phyloP scores from a whole-genome alignment of 768 basidiomycete species.

The Serendipita sp. region DNA sequence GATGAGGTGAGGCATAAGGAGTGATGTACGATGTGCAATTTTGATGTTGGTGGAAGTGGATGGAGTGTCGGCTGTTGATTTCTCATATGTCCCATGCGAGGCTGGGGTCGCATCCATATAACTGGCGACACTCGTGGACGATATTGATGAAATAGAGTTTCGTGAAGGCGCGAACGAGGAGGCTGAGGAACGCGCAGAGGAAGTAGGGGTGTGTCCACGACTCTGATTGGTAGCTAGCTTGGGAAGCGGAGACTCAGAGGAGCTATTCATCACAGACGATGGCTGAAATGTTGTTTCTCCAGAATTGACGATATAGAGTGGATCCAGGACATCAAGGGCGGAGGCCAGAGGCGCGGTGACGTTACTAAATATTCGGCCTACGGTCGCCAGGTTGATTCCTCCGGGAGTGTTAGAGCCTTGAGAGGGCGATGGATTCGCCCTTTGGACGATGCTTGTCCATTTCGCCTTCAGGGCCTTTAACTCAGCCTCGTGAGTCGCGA shows the following conservation, averaged over 20 bases:
- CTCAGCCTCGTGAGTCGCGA: constrained; percentile 56
- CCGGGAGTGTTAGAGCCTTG: constrained; percentile 30
- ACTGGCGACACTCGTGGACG: background rate
- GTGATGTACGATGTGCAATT: background rate
- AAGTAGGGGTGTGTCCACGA: background rate
- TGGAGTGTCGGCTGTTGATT: background rate
- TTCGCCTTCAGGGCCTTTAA: constrained; percentile 58
- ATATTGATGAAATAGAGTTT: background rate
- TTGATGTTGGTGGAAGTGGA: background rate
- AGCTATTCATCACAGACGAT: background rate
- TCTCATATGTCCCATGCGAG: background rate
- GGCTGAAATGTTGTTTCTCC: background rate
- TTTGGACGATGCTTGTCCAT: constrained; percentile 59
- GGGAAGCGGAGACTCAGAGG: background rate
- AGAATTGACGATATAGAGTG: background rate
- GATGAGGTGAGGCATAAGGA: background rate
- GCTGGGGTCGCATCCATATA: background rate
- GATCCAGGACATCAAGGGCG: background rate
- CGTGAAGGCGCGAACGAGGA: background rate
- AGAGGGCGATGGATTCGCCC: background rate
- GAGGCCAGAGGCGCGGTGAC: background rate
- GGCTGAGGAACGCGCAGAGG: background rate
- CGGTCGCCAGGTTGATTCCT: constrained; percentile 27
- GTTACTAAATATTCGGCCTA: background rate
- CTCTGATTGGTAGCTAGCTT: background rate